These are phyloP conservation scores for Cryptococcus sp. DNA, from an alignment of 1,284 basidiomycete species.

Conservation along the genomic window DNA sequence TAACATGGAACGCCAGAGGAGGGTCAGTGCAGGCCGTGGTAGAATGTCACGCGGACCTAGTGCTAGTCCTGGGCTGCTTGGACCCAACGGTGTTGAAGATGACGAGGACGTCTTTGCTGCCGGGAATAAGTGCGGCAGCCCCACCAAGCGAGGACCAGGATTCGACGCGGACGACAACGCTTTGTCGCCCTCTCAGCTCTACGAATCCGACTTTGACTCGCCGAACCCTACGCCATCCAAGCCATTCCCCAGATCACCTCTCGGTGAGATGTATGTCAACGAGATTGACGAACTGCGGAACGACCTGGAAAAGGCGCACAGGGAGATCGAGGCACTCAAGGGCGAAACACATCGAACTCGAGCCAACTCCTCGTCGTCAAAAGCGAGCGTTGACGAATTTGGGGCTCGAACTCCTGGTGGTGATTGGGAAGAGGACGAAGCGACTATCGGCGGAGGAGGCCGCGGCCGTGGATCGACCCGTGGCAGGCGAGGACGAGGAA, in stretches of 20 bases:
- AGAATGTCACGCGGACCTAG: slow-evolving; percentile 35
- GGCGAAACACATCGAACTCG: slow-evolving; percentile 20
- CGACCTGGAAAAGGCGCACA: slow-evolving; percentile 43
- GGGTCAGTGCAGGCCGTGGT: slow-evolving; percentile 37
- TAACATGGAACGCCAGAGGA: slow-evolving; percentile 64
- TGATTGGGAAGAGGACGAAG: slow-evolving; percentile 36
- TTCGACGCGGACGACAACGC: slow-evolving; percentile 61
- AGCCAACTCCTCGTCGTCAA: slow-evolving; percentile 8
- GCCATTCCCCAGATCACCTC: slow-evolving; percentile 55
- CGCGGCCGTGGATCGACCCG: slow-evolving; percentile 37
- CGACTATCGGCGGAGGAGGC: slow-evolving; percentile 16
- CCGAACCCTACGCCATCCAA: slow-evolving; percentile 70
- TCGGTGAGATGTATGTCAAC: slow-evolving; percentile 50
- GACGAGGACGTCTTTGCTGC: slow-evolving; percentile 67
- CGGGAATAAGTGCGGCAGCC: slow-evolving; percentile 61
- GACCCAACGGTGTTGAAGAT: slow-evolving; percentile 51
- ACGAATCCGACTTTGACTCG: slow-evolving; percentile 58
- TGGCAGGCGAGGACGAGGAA: slow-evolving; percentile 42
- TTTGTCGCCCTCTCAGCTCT: slow-evolving; percentile 55
- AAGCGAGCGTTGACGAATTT: slow-evolving; percentile 39
- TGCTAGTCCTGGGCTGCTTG: slow-evolving; percentile 56
- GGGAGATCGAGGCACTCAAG: slow-evolving; percentile 46
- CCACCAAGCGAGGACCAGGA: slow-evolving; percentile 63
- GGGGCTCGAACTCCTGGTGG: slow-evolving; percentile 25
- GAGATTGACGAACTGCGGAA: slow-evolving; percentile 50